phyloP scores from a whole-genome alignment of 495 filamentous ascomycete genomes.

The Penicillium cataractarum region DNA sequence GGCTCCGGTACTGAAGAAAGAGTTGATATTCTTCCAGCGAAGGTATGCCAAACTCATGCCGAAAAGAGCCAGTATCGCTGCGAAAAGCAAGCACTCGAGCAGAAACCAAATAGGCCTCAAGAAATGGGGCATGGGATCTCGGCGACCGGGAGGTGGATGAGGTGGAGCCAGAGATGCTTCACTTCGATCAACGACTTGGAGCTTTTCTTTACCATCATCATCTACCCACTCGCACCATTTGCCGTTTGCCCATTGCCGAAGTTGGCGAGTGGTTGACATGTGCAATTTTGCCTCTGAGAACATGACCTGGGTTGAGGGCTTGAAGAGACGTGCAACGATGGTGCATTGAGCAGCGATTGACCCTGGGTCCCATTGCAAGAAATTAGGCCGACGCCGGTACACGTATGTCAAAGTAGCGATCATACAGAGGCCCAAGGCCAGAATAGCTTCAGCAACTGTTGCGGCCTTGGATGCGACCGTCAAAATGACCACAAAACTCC shows the following conservation, averaged over 20 bases:
- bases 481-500: constrained; percentile 8
- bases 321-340: constrained; percentile 19
- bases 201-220: constrained; percentile 4
- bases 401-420: constrained; percentile 8
- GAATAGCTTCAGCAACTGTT: constrained; percentile 18
- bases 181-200: constrained; percentile 16
- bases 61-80: constrained; percentile 16
- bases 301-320: constrained; percentile 3
- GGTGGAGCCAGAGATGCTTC: not conserved
- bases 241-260: constrained; percentile 23
- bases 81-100: constrained; percentile 24
- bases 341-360: constrained; percentile 29
- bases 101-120: constrained; percentile 27
- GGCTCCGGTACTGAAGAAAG: constrained; percentile 7
- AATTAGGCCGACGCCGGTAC: constrained; percentile 18
- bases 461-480: constrained; percentile 20
- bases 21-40: constrained; percentile 17
- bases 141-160: constrained; percentile 2
- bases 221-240: constrained; percentile 25
- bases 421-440: not conserved
- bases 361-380: constrained; percentile 20
- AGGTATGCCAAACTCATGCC: constrained; percentile 18
- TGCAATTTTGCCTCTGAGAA: constrained; percentile 13
- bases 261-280: constrained; percentile 24
- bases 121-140: constrained; percentile 30